Conservation (phyloP, 139 green algal species). For the Volvox africanus region DNA sequence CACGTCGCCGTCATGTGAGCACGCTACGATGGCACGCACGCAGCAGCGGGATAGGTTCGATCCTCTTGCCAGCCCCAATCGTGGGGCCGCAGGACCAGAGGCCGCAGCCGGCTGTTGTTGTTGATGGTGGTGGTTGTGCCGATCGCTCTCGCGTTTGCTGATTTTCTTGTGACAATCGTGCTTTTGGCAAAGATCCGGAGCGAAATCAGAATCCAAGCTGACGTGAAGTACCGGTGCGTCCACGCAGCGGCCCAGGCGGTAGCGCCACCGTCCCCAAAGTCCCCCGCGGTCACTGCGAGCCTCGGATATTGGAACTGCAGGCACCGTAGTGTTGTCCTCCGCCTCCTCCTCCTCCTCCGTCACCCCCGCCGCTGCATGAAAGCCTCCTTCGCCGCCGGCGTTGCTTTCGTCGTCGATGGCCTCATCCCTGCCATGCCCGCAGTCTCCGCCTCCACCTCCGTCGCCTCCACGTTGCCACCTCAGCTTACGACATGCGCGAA, state of each 20-base stretch:
- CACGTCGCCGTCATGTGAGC: constrained; percentile 53
- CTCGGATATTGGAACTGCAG: too few species aligned
- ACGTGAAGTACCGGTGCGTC: constrained; percentile 49
- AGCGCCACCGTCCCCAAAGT: constrained; percentile 8
- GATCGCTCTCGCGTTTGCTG: not conserved
- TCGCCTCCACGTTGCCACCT: not conserved
- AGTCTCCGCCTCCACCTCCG: not conserved
- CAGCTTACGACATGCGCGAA: not conserved
- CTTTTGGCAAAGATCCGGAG: not conserved
- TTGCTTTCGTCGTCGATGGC: not conserved
- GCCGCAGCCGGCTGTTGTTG: not conserved
- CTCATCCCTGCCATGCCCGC: not conserved
- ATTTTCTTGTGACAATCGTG: too few species aligned
- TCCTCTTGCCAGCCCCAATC: too few species aligned
- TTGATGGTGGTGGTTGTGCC: too few species aligned
- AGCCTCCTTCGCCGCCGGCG: not conserved
- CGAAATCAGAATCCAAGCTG: not conserved
- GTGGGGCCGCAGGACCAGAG: not conserved
- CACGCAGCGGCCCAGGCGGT: constrained; percentile 40
- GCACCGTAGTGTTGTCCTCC: too few species aligned
- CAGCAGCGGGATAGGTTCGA: not conserved
- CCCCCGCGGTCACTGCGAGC: too few species aligned
- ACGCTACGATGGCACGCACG: constrained; percentile 7
- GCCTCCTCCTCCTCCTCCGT: not conserved
- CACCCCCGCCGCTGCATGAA: not conserved